Conservation (phyloP, 768 basidiomycete genomes). For the Russula virescens region DNA sequence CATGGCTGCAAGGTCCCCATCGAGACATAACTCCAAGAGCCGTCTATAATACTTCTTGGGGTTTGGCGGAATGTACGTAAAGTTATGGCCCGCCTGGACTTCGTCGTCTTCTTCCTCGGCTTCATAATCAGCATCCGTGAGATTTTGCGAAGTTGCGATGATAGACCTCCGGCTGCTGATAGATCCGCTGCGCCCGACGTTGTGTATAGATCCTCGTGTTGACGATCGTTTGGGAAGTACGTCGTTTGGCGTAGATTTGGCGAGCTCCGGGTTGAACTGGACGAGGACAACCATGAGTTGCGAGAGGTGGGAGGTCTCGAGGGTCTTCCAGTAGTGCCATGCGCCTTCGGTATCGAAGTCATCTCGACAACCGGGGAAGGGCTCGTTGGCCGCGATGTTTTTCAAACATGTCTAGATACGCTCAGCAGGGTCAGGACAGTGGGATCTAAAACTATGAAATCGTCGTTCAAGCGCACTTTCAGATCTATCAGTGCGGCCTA, state of each 20-base stretch:
- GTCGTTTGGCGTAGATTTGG: constrained; percentile 67
- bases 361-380: constrained; percentile 80
- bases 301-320: constrained; percentile 79
- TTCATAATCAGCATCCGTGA: constrained; percentile 32
- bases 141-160: constrained; percentile 26
- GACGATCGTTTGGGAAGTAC: constrained; percentile 32
- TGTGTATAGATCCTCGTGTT: constrained; percentile 51
- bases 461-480: constrained; percentile 47
- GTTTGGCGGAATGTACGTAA: constrained; percentile 88
- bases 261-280: constrained; percentile 78
- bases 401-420: constrained; percentile 73
- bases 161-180: constrained; percentile 65
- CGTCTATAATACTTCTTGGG: constrained; percentile 81
- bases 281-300: constrained; percentile 87
- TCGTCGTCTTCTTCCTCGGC: constrained; percentile 58
- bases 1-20: constrained; percentile 85
- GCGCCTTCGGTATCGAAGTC: constrained; percentile 82
- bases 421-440: constrained; percentile 5
- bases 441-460: constrained; percentile 12
- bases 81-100: constrained; percentile 65
- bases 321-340: constrained; percentile 76
- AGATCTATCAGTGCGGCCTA: constrained; percentile 83
- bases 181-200: constrained; percentile 49
- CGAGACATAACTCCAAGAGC: constrained; percentile 75
- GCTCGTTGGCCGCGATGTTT: constrained; percentile 76